These are phyloP conservation scores for Serendipita sp. DNA, from an alignment of 1,284 basidiomycete genomes.

Conservation along the genomic window DNA sequence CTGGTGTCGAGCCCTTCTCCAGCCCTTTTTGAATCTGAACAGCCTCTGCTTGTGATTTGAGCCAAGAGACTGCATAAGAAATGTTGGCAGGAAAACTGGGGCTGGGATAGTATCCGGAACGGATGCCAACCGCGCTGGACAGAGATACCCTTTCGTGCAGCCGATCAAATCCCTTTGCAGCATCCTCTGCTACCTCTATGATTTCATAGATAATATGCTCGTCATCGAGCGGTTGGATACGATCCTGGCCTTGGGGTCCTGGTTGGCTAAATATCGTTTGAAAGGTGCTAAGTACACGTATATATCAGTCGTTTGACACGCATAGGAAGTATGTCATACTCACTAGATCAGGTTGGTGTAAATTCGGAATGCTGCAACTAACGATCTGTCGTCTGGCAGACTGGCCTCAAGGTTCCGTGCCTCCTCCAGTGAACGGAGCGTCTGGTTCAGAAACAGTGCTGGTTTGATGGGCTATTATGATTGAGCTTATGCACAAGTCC, in stretches of 20 bases:
- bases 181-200: neutral
- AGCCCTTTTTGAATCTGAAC: neutral
- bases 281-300: neutral
- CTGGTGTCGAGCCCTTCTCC: neutral
- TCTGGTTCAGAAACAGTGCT: neutral
- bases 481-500: neutral
- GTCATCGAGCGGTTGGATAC: neutral
- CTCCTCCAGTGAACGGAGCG: neutral
- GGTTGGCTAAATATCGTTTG: neutral
- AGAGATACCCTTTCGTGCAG: neutral
- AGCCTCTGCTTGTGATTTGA: neutral
- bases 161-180: neutral
- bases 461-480: neutral
- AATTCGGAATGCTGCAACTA: neutral
- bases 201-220: neutral
- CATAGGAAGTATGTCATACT: neutral
- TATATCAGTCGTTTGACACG: no score
- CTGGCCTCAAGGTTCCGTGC: neutral
- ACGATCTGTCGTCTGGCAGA: neutral
- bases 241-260: neutral
- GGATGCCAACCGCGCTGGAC: neutral
- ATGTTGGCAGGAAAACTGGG: neutral
- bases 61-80: neutral
- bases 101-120: neutral
- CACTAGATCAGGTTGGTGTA: neutral